phyloP scores from a whole-genome alignment of 2,329 filamentous ascomycete species.

The Ophiostoma australiae region DNA sequence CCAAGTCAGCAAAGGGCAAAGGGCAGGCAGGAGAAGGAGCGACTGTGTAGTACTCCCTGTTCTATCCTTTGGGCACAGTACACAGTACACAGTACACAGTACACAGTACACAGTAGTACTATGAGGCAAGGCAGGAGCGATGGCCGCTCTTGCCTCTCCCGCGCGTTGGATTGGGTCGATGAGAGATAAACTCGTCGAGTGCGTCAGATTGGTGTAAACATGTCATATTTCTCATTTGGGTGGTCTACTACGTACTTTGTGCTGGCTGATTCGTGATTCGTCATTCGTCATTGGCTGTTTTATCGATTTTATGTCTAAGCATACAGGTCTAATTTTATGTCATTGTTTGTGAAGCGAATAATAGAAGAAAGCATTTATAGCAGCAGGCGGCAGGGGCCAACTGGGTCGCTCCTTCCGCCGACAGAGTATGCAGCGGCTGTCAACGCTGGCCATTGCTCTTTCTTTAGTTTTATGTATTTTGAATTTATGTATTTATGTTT shows the following conservation, averaged over 20 bases:
- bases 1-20: not conserved
- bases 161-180: constrained; percentile 7
- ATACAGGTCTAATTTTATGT: not conserved
- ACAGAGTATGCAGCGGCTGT: not conserved
- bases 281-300: not conserved
- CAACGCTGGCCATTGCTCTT: not conserved
- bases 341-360: not conserved
- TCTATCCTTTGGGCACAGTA: not conserved
- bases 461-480: not conserved
- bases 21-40: constrained; percentile 1
- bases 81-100: too few relatives aligned
- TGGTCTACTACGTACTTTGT: too few relatives aligned
- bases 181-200: constrained; percentile 8
- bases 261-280: not conserved
- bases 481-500: too few relatives aligned
- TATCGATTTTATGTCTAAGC: not conserved
- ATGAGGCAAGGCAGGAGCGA: constrained; percentile 1
- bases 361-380: not conserved
- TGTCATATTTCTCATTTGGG: not conserved
- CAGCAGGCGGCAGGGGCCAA: not conserved
- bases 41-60: not conserved
- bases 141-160: constrained; percentile 10
- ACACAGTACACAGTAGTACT: not conserved
- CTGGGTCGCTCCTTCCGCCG: constrained; percentile 10
- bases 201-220: constrained; percentile 2